These are phyloP conservation scores for Plasmodium sp. DNA, from an alignment of 169 alveolate species.

Conservation along the genomic window DNA sequence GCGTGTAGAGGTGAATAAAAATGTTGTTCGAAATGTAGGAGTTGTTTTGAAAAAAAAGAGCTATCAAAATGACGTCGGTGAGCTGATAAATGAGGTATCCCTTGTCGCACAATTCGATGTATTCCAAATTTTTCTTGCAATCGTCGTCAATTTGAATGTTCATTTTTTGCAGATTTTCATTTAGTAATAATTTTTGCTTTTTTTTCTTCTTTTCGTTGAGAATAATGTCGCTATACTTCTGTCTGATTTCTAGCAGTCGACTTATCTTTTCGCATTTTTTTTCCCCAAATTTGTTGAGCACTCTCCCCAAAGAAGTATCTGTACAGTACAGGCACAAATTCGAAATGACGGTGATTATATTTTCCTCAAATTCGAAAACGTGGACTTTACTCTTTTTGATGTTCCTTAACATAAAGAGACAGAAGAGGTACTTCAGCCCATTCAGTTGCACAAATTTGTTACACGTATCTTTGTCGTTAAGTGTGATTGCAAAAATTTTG, in stretches of 20 bases:
- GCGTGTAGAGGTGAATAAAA: constrained; percentile 62
- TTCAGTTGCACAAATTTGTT: constrained; percentile 52
- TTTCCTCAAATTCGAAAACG: constrained; percentile 65
- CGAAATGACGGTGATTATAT: constrained; percentile 58
- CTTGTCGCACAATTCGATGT: constrained; percentile 69
- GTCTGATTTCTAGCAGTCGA: constrained; percentile 64
- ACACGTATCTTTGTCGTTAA: constrained; percentile 42
- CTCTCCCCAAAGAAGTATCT: constrained; percentile 56
- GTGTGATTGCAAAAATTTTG: constrained; percentile 56
- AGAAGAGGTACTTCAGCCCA: constrained; percentile 57
- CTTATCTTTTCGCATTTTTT: constrained; percentile 69
- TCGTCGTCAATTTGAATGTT: constrained; percentile 72
- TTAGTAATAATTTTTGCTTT: constrained; percentile 21
- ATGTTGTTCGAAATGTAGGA: constrained; percentile 65
- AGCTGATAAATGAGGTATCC: constrained; percentile 66
- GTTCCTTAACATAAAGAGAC: constrained; percentile 67
- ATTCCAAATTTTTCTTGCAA: constrained; percentile 52
- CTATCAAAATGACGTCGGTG: constrained; percentile 58
- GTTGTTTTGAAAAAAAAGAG: constrained; percentile 69
- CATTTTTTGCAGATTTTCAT: constrained; percentile 56
- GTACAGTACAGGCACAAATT: constrained; percentile 47
- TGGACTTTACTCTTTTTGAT: constrained; percentile 24
- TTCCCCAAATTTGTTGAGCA: constrained; percentile 72
- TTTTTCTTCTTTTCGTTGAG: constrained; percentile 59
- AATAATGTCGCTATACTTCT: constrained; percentile 49